These are phyloP conservation scores for Globisporangium acanthophoron DNA, from an alignment of 352 stramenopile species.

Conservation along the genomic window DNA sequence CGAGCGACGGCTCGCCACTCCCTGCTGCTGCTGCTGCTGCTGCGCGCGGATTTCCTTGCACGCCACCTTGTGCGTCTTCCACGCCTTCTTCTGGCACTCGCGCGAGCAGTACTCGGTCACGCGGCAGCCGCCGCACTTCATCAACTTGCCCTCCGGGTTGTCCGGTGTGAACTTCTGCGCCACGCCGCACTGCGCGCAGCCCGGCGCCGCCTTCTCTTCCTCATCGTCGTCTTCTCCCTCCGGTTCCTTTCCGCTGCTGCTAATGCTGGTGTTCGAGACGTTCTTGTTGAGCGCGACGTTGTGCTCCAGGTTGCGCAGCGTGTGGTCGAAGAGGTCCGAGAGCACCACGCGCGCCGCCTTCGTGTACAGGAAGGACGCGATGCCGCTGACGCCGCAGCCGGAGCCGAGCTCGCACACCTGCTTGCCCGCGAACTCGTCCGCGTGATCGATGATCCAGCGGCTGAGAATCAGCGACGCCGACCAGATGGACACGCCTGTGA, in stretches of 20 bases:
- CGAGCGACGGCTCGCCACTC: conserved; percentile 2
- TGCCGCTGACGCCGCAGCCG: conserved; percentile 76
- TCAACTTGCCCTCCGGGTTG: conserved; percentile 85
- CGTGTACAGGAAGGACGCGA: conserved; percentile 77
- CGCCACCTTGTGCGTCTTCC: conserved; percentile 79
- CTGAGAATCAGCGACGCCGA: conserved; percentile 82
- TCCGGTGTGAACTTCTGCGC: conserved; percentile 74
- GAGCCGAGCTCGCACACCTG: conserved; percentile 79
- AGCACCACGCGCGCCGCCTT: conserved; percentile 67
- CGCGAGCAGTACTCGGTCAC: conserved; percentile 79
- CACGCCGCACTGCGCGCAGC: conserved; percentile 61
- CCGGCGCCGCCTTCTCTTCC: conserved; percentile 27
- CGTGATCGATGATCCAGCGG: conserved; percentile 77
- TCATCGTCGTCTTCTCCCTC: conserved; percentile 10
- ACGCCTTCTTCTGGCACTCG: conserved; percentile 83
- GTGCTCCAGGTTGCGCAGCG: conserved; percentile 74
- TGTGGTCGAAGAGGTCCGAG: conserved; percentile 82
- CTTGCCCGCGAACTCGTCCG: conserved; percentile 57
- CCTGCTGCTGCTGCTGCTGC: conserved; percentile 13
- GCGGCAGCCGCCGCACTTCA: conserved; percentile 75
- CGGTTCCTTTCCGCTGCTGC: not conserved
- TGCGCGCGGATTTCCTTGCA: conserved; percentile 62
- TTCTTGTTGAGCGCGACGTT: conserved; percentile 74
- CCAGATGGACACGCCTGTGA: conserved; percentile 86
- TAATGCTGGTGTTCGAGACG: not conserved